Base-by-base conservation (phyloP, 2,329 filamentous ascomycete genomes). In the Fusarium sp. region DNA sequence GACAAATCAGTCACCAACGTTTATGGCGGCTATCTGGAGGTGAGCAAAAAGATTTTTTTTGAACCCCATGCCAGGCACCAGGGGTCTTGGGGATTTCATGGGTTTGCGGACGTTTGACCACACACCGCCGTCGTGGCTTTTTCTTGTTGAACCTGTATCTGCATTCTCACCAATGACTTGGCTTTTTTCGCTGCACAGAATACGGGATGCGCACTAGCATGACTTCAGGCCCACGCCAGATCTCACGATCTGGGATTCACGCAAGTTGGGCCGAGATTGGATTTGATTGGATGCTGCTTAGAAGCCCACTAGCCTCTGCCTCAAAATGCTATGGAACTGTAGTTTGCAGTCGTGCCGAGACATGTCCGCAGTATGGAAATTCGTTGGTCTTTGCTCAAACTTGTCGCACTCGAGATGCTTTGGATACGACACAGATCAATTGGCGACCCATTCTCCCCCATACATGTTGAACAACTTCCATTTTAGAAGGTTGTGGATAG, bases 241-340 rank as follows among this genome's bases (percentile, higher is more conserved):
- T 76, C 74, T 65, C 62, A 49, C 62, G 72, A 76, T 76, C 74
- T 76, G 35, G 67, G 65, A 74, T 68, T 62, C 54, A 52, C 63
- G 12, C 57, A 68, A 63, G 62, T 69, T 73, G 45, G 68, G 62
- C 72, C 72, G 68, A 72, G 71, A 71, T 64, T 64, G 47, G 35
- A 62, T 39, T 50, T 47, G 47, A 64, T 54, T 63, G 52, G 55
- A 54, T 15, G 54, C 39, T 68, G 45, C 52, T 71, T 41, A 47
- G 44, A 59, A 54, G 62, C 55, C 35, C 62, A 66, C 66, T 73
- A 64, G 70, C 41, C 45, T 58, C 42, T 58, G 41, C 29, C 31
- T 47, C 11, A 27, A 33, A 38, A 53, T 35, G 25, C 42, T 69
- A 46, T 57, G 66, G 66, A 57, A 58, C 49, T 50, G 18, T 31